Evolutionary conservation across 768 basidiomycete species (phyloP).

Genomic region (Cubamyces sp.): DNA sequence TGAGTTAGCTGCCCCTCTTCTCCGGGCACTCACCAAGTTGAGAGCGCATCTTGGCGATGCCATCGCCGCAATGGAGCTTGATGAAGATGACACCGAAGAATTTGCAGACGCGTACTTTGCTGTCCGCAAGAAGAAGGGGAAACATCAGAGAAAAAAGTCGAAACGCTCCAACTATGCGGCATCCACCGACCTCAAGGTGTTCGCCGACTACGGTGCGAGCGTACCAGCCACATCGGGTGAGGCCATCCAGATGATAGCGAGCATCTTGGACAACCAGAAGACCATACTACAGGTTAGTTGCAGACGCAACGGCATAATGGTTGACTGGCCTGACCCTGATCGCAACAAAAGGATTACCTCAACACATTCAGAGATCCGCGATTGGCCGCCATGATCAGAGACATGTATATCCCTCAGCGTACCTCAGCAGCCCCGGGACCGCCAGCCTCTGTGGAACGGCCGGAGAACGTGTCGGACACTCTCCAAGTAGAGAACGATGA

Average conservation of each 20-base stretch:
- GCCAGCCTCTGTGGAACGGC: neutral
- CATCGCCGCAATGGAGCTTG: neutral
- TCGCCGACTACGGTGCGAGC: constrained; percentile 34
- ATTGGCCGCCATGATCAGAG: neutral
- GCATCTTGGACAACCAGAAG: constrained; percentile 35
- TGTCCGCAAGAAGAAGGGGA: constrained; percentile 8
- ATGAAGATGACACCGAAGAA: neutral
- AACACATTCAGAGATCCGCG: constrained; percentile 2
- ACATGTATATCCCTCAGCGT: neutral
- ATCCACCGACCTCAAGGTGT: constrained; percentile 33
- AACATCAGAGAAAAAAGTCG: constrained; percentile 1
- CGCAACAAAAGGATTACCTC: constrained; percentile 5
- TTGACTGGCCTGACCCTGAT: neutral
- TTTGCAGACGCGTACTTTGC: neutral
- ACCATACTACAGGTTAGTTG: constrained; percentile 35
- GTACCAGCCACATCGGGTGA: constrained; percentile 35
- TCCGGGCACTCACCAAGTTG: constrained; percentile 6
- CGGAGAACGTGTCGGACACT: neutral
- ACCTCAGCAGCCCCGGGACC: no score
- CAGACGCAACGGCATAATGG: neutral
- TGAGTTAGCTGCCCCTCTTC: neutral
- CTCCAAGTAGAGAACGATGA: neutral
- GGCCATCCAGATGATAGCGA: constrained; percentile 13
- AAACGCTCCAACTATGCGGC: constrained; percentile 19
- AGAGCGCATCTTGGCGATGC: neutral